A percentile compares a stretch with the other conserved stretches of the same genome.
These are phyloP conservation scores for Beauveria sp. DNA, from an alignment of 2,329 filamentous ascomycete genomes.

Conservation along the genomic window DNA sequence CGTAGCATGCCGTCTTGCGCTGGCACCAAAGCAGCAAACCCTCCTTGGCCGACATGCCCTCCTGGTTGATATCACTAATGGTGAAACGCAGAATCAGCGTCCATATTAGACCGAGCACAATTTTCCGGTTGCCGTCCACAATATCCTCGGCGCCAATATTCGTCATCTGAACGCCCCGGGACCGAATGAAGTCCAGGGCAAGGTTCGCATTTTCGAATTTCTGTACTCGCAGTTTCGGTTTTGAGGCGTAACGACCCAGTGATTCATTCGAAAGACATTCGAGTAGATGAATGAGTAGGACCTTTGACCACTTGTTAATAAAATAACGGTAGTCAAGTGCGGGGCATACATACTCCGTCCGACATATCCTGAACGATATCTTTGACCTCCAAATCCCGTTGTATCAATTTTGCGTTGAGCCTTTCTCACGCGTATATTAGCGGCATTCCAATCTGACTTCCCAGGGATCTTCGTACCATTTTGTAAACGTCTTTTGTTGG, in stretches of 20 bases:
- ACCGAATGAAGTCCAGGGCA: constrained; percentile 87
- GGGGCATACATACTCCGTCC: constrained; percentile 66
- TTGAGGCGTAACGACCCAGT: constrained; percentile 91
- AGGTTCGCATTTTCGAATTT: constrained; percentile 97
- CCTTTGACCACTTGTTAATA: constrained; percentile 40
- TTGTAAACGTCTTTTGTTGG: constrained; percentile 98
- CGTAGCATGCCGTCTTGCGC: constrained; percentile 96
- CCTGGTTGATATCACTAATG: constrained; percentile 96
- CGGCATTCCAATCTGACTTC: not conserved
- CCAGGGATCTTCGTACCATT: constrained; percentile 52
- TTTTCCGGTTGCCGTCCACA: constrained; percentile 95
- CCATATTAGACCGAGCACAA: constrained; percentile 96
- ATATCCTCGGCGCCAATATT: constrained; percentile 98
- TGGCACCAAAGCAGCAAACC: constrained; percentile 95
- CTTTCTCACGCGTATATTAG: constrained; percentile 34
- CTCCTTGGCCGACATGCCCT: constrained; percentile 96
- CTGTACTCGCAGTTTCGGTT: constrained; percentile 92
- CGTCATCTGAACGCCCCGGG: constrained; percentile 88
- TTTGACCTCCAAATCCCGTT: constrained; percentile 69
- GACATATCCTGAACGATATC: constrained; percentile 85
- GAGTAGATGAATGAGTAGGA: constrained; percentile 91
- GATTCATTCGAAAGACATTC: constrained; percentile 94
- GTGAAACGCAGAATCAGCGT: constrained; percentile 96
- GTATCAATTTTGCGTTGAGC: constrained; percentile 92
- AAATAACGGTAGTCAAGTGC: not conserved